These are phyloP conservation scores for Lycium barbarum DNA, from an alignment of 257 asterid species.

Conservation along the genomic window DNA sequence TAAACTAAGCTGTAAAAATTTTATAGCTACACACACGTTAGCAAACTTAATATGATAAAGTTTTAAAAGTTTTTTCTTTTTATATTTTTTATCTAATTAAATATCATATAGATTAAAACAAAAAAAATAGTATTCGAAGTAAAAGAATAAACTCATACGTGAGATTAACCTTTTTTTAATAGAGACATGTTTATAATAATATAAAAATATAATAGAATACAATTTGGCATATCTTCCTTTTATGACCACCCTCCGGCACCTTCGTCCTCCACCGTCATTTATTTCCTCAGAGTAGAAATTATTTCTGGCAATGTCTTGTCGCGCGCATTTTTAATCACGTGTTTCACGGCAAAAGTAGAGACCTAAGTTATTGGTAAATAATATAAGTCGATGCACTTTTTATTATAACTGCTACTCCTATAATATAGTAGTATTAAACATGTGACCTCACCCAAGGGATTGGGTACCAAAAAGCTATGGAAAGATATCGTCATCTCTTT, in stretches of 20 bases:
- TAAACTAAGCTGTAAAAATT: too few relatives aligned
- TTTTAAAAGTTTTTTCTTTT: too few relatives aligned
- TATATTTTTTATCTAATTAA: neutral
- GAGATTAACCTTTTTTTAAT: neutral
- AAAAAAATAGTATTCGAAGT: neutral
- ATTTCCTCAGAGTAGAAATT: neutral
- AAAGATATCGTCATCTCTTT: conserved; percentile 14
- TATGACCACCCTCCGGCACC: neutral
- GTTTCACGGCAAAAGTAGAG: neutral
- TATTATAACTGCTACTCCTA: neutral
- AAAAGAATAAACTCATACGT: neutral
- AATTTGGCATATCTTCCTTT: neutral
- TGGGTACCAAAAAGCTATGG: neutral
- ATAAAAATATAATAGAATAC: neutral
- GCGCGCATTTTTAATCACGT: neutral
- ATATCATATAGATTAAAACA: neutral
- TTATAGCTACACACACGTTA: too few relatives aligned
- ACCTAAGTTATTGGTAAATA: conserved; percentile 6
- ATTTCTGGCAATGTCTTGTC: conserved; percentile 7
- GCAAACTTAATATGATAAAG: too few relatives aligned
- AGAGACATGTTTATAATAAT: neutral
- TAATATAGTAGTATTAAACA: neutral
- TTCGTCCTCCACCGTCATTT: conserved; percentile 15
- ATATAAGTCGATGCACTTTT: neutral
- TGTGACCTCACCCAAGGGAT: neutral